A percentile compares a stretch with the other conserved stretches of the same genome.
These are phyloP conservation scores for Ophiostoma perfectum DNA, from an alignment of 2,329 filamentous ascomycete genomes.

Conservation along the genomic window DNA sequence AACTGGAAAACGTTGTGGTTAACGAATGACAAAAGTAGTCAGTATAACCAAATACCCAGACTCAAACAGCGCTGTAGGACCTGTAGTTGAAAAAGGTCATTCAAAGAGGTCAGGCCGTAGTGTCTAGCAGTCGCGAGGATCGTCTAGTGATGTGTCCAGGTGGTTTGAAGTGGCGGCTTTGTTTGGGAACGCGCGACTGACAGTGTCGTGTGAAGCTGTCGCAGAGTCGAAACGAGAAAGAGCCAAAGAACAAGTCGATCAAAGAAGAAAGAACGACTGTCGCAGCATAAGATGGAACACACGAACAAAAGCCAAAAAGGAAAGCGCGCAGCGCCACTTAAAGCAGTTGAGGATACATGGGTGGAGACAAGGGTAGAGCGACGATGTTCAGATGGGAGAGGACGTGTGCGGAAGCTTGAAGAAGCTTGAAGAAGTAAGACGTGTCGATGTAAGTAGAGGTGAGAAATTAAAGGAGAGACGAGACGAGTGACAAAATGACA, in stretches of 20 bases:
- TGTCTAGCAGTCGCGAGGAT: background rate
- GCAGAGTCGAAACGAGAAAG: background rate
- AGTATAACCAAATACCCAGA: too few relatives aligned
- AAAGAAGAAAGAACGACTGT: background rate
- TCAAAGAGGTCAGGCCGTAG: background rate
- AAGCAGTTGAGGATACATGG: background rate
- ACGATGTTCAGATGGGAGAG: background rate
- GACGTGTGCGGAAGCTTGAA: background rate
- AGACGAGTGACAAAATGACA: background rate
- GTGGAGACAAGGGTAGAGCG: background rate
- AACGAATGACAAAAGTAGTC: too few relatives aligned
- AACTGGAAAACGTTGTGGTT: background rate
- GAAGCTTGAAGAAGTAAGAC: too few relatives aligned
- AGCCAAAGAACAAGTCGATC: background rate
- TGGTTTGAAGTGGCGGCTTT: conserved; percentile 15
- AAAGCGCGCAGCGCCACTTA: background rate
- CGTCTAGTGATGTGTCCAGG: conserved; percentile 20
- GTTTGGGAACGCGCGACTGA: conserved; percentile 18
- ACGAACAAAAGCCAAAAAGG: background rate
- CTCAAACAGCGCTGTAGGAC: background rate
- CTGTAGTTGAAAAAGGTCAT: background rate
- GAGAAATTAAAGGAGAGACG: background rate
- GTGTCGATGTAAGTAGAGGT: background rate
- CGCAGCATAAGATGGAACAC: background rate
- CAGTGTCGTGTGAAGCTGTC: background rate